Base-by-base conservation (phyloP, 768 basidiomycete genomes). In the Tephrocybe rancida region DNA sequence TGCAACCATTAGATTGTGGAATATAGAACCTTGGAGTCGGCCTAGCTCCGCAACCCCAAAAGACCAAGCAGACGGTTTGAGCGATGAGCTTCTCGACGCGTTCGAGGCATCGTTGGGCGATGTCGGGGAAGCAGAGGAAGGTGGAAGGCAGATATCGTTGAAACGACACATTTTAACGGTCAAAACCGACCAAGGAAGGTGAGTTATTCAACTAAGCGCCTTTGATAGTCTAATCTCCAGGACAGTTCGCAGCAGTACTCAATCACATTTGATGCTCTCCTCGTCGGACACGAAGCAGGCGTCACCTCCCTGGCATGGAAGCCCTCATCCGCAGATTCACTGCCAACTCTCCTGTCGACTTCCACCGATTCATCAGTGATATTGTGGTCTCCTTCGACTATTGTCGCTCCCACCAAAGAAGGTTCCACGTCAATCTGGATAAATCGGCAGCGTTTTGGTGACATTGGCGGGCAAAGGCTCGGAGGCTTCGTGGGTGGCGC, bases 281-380 rank as follows among this genome's bases (percentile, higher is more conserved):
- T 99, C 18, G 74, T 98, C 21, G 96, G 97, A n/a, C 97, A 99
- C 63, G 97, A 99, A 73, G 90, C 88, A 5, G 91, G 90, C 24
- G 75, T 99, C 24, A 97, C 96, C 0, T 90, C 87, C 27, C 67
- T 98, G n/a, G 75, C 85, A 29, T 99, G 95, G 94, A 78, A 87
- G 10, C 84, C 88, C 21, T 34, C 50, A 13, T 30, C 55, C 6
- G 41, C 59, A 1, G 27, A 57, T 5, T 63, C 71, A 11, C 58
- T 61, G 1, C 78, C 78, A 3, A 86, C 83, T 0, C 79, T 98
- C 5, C 76, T 98, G n/a, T 95, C 95, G 10, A 89, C 93, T 5
- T 96, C 97, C 0, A 88, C 92, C 1, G 97, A 99, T 69, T 96
- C 95, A 18, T 98, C 95, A 7, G 67, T 98, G 24, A 98, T 98